phyloP scores from a whole-genome alignment of 1,284 basidiomycete species.

The Pyrrhoderma noxium region DNA sequence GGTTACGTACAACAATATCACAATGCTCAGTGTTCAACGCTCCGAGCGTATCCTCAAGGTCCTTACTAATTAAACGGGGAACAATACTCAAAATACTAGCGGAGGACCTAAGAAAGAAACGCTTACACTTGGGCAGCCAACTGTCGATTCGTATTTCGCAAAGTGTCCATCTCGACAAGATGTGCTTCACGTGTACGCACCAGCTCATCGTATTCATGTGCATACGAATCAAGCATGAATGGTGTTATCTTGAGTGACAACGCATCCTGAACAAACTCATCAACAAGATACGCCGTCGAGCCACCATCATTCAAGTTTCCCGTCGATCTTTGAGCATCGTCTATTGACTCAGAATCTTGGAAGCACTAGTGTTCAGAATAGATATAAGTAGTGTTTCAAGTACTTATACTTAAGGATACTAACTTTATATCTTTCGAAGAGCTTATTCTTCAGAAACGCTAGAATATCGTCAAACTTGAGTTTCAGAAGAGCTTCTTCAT shows the following conservation, averaged over 20 bases:
- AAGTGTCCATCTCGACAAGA: constrained; percentile 70
- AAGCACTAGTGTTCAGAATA: constrained; percentile 22
- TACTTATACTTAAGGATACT: constrained; percentile 16
- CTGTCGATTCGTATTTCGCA: constrained; percentile 71
- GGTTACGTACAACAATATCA: constrained; percentile 51
- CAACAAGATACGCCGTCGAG: constrained; percentile 48
- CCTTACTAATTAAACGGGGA: constrained; percentile 46
- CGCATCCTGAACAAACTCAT: constrained; percentile 82
- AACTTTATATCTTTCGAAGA: constrained; percentile 81
- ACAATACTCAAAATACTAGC: constrained; percentile 7
- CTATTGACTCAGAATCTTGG: constrained; percentile 24
- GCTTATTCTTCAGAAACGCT: constrained; percentile 66
- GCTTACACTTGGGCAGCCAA: constrained; percentile 77
- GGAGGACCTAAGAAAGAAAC: not conserved
- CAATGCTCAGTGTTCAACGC: constrained; percentile 79
- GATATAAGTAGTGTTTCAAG: constrained; percentile 5
- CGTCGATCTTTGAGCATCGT: constrained; percentile 11
- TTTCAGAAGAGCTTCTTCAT: constrained; percentile 71
- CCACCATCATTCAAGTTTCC: constrained; percentile 12
- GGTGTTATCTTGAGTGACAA: constrained; percentile 79
- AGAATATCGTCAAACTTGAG: constrained; percentile 89
- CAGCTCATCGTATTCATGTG: constrained; percentile 79
- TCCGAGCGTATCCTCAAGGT: constrained; percentile 68
- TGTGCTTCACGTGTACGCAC: constrained; percentile 67
- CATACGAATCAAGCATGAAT: constrained; percentile 86